Conservation (phyloP, 495 filamentous ascomycete species). For the Trichocladium antarcticum region DNA sequence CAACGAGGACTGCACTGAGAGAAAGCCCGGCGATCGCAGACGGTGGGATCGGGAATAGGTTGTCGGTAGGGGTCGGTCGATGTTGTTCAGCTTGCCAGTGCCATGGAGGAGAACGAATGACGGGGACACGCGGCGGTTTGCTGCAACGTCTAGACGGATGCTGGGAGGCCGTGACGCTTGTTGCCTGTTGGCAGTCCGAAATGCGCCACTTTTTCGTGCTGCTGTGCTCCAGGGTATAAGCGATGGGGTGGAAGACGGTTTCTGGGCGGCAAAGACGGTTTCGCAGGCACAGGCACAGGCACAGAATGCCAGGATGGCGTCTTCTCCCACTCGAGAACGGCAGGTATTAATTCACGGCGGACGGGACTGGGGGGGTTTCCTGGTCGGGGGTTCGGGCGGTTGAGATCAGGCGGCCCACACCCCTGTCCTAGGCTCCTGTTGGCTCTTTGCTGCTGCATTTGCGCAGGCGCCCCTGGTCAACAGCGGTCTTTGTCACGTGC, state of each 20-base stretch:
- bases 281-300: background rate
- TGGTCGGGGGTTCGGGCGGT: constrained; percentile 12
- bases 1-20: background rate
- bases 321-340: constrained; percentile 6
- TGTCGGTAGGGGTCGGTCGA: background rate
- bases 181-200: background rate
- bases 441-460: constrained; percentile 14
- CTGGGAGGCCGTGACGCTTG: background rate
- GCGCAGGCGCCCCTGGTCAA: constrained; percentile 10
- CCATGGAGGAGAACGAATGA: constrained; percentile 2
- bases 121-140: background rate
- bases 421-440: constrained; percentile 3
- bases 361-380: background rate
- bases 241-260: background rate
- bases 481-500: constrained; percentile 21
- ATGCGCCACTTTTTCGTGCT: background rate
- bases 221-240: background rate
- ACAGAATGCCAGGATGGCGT: constrained; percentile 7
- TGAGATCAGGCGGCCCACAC: constrained; percentile 18
- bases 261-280: too few relatives aligned
- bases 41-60: background rate
- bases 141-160: background rate
- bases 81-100: background rate
- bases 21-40: background rate
- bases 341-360: constrained; percentile 14